Evolutionary conservation across 2,329 filamentous ascomycete species (phyloP), one percentile per base, ranked within the genome.

Genomic region (Pseudopyricularia cyperi): DNA sequence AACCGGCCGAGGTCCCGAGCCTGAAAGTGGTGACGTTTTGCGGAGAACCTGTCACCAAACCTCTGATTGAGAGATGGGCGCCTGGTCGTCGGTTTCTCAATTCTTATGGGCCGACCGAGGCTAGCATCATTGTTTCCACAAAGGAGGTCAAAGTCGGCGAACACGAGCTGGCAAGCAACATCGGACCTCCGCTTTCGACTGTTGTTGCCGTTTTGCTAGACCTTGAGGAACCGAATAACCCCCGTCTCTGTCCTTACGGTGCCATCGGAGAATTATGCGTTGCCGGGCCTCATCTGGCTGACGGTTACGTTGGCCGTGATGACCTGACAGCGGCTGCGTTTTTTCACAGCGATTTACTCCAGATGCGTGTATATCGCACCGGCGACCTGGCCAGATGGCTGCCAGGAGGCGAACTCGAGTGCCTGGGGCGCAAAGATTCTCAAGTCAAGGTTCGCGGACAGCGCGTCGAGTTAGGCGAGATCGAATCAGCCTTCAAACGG

Each of bases 101-200:
- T 52, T 57, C 57, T 37, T 62, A 84, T 55, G 81, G 81, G 2
- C 81, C 81, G 1, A 84, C 80, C 2, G 81, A 85, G 61, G 51
- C 51, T 8, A 28, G 50, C 22, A 35, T 55, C 6, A 39, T 42
- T 35, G 32, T 52, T 19, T 14, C 22, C 50, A 35, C 47, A 15
- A 52, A 46, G 50, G 50, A 52, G 15, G 50, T 52, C 39, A 46
- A 24, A 24, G 14, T 22, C 11, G 39, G 19, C 39, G 19, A 24
- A 12, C 39, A 24, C 39, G 22, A 22, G n/a, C 57, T 56, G 35
- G 46, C 42, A 2, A 53, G 58, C 33, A 58, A 57, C 34, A 53
- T 61, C 4, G 59, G 59, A 3, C 28, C 46, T 53, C 58, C 59
- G 1, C 52, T 60, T 4, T 35, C 48, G 2, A 58, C 54, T 14